Percentiles rank a stretch among this genome's conserved stretches.
Evolutionary conservation across 805 yeast species (phyloP).

Genomic region (Yarrowia deformans): DNA sequence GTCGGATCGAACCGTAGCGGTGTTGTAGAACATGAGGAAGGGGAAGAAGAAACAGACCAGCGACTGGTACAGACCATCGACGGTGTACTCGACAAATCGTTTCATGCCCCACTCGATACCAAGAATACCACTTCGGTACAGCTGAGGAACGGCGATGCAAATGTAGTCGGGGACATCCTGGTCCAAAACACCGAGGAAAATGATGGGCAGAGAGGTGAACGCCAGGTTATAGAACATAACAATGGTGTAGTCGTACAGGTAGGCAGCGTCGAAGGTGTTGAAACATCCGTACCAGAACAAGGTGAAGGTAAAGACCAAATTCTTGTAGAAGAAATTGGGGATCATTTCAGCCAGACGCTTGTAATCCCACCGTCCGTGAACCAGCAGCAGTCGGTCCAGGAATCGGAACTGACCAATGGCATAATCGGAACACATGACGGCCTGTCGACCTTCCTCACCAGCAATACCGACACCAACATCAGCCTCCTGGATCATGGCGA

Average conservation of each 20-base stretch:
- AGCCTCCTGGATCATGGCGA: conserved; percentile 88
- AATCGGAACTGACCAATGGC: conserved; percentile 82
- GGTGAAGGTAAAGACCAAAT: conserved; percentile 74
- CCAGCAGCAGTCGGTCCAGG: conserved; percentile 68
- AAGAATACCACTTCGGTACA: conserved; percentile 72
- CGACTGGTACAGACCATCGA: conserved; percentile 79
- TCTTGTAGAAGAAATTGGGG: conserved; percentile 81
- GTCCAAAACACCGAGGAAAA: conserved; percentile 74
- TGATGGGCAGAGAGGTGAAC: conserved; percentile 81
- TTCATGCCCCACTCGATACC: conserved; percentile 67
- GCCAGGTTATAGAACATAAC: conserved; percentile 83
- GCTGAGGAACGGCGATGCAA: conserved; percentile 72
- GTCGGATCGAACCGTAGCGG: conserved; percentile 51
- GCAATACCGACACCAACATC: conserved; percentile 87
- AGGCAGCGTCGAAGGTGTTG: conserved; percentile 75
- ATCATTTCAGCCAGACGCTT: conserved; percentile 78
- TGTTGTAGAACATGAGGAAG: conserved; percentile 61
- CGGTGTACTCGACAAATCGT: conserved; percentile 69
- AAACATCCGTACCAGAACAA: conserved; percentile 81
- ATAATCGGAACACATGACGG: conserved; percentile 85
- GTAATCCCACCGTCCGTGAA: conserved; percentile 86
- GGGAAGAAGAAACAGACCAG: conserved; percentile 74
- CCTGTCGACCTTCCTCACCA: conserved; percentile 88
- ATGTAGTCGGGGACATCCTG: conserved; percentile 77
- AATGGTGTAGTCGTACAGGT: conserved; percentile 77